Base-by-base conservation (phyloP, 768 basidiomycete species). In the Termitomyces sp. region DNA sequence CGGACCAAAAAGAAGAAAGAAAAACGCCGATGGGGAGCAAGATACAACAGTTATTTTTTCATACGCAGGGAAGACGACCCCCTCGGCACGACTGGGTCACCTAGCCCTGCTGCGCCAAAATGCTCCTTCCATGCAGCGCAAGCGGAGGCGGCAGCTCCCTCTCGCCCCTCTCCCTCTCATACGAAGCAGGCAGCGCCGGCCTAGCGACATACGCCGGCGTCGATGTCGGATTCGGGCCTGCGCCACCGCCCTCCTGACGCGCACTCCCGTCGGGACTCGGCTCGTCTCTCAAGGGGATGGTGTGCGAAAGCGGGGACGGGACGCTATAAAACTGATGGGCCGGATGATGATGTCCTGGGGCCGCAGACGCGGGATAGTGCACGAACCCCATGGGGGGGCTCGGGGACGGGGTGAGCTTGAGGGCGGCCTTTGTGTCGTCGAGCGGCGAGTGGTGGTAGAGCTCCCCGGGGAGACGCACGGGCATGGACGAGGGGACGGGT, bases 361-460 rank as follows among this genome's bases (percentile, higher is more conserved):
- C 69, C 61, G 65, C 73, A 54, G 73, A 72, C 25, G 73, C 67
- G 25, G 73, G 66, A 60, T 88, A 88, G 55, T 85, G 83, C 42
- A 81, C 77, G 68, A 86, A 88, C 58, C 72, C 81, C 68, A 81
- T 68, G 3, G 60, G 83, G 17, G 88, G 87, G n/a, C 87, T 86
- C 19, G 87, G 86, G 17, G 86, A 87, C 1, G 84, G 81, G 16
- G 80, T 82, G 59, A 73, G 63, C 41, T 12, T 61, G 53, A 51
- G 68, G 66, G 32, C 72, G 54, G 19, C 65, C 59, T 56, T 76
- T 67, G 46, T 75, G 73, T 52, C 75, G 72, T 44, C 56, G 25
- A 54, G 21, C 3, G 47, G 17, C 0, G 82, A 68, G 37, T 78
- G 78, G 48, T 76, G 70, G 63, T 79, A 87, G 46, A 76, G 71